Evolutionary conservation across 192 early-diverging fungal species (phyloP), one percentile per base, ranked within the genome.

Genomic region (Jimgerdemannia flammicorona): DNA sequence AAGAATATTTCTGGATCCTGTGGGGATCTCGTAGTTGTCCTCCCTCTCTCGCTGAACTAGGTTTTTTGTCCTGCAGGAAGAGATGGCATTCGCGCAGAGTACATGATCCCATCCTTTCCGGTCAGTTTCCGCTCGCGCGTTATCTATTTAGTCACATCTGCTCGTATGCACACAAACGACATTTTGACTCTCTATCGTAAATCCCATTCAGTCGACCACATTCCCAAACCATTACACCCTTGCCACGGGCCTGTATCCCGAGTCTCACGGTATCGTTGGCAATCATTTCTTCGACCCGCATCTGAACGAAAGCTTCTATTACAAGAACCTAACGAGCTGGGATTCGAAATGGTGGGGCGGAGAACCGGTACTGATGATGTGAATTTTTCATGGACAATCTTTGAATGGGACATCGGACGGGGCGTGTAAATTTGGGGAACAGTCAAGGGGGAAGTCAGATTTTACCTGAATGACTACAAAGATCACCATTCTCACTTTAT

Each of bases 181-280:
- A 29, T 77, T 4, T 64, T 63, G 43, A 73, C 14, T 0, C 14
- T 70, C 40, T 29, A 29, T 43, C 2, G 2, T 65, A 71, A 7
- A n/a, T 44, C 6, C 14, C 41, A 20, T 67, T 49, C 63, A 86
- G 84, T 88, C 84, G 70, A 86, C 94, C 49, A 97, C 97, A 0
- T 97, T 96, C 76, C 93, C 96, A 4, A 98, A 98, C 81, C 97
- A 98, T 81, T 97, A 95, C 79, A 88, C 94, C 1, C 83, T 98
- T 63, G 92, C 86, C 7, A 97, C 97, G 10, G 96, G 97, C n/a
- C 79, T 98, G 44, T 97, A 96, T 77, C 95, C 97, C 3, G 92
- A 94, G 49, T 86, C 89, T 3, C 96, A 98, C 71, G 97, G 97
- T 14, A 97, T 98, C 72, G 94, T 98, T 4, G 91, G 84, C 70